Conservation (phyloP, 2,329 filamentous ascomycete genomes). For the Pseudocercospora eumusae region DNA sequence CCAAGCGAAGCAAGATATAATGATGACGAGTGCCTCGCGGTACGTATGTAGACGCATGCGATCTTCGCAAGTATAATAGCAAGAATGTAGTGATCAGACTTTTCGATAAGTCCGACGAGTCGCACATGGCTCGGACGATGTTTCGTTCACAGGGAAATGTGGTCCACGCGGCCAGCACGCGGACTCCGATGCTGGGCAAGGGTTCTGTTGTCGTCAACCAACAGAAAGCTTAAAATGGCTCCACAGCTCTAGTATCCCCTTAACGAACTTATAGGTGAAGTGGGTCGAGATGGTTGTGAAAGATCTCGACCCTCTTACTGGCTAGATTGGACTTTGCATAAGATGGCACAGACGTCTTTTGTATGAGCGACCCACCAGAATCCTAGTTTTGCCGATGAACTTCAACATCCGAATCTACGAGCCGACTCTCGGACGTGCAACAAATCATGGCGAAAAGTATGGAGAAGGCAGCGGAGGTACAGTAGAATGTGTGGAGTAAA, state of each 20-base stretch:
- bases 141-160: neutral
- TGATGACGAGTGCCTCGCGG: neutral
- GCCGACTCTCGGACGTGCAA: conserved; percentile 6
- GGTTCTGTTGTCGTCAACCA: neutral
- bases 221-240: conserved; percentile 17
- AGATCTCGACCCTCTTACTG: no score
- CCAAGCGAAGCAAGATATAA: conserved; percentile 39
- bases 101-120: neutral
- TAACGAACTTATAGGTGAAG: no score
- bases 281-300: no score
- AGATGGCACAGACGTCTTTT: no score
- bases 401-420: conserved; percentile 3
- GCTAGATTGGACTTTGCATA: no score
- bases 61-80: neutral
- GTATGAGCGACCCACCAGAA: no score
- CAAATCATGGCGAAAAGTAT: conserved; percentile 3
- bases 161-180: neutral
- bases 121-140: neutral
- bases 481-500: conserved; percentile 14
- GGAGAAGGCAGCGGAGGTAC: conserved; percentile 10
- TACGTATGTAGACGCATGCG: neutral
- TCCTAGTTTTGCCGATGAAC: no score
- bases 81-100: neutral
- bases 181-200: no score
- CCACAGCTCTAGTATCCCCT: no score